Percentiles rank a stretch among this genome's conserved stretches.
phyloP scores from a whole-genome alignment of 1,284 basidiomycete genomes.

The Rhodotorula glutinis region DNA sequence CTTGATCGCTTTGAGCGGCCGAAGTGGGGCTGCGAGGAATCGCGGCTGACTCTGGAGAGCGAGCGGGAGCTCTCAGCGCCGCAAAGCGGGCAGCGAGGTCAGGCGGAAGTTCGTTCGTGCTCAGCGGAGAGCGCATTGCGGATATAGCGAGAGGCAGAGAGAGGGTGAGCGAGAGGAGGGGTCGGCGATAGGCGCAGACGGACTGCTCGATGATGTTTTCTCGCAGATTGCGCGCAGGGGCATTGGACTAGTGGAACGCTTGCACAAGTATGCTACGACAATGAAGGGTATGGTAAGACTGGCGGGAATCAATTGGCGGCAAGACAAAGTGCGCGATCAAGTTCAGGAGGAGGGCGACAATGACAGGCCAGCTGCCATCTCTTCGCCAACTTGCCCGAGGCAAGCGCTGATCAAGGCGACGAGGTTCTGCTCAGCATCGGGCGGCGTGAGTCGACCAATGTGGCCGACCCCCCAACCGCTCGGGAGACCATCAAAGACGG shows the following conservation, averaged over 20 bases:
- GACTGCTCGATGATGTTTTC: not conserved
- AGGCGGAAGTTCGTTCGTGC: not conserved
- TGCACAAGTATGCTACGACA: not conserved
- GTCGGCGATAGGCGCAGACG: no score
- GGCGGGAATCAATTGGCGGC: not conserved
- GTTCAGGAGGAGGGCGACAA: not conserved
- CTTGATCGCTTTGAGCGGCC: not conserved
- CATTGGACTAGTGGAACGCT: not conserved
- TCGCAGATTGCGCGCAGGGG: no score
- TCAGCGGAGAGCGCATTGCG: not conserved
- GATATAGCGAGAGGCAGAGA: not conserved
- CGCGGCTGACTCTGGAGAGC: not conserved
- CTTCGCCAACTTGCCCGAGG: conserved; percentile 17
- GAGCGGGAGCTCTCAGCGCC: conserved; percentile 1
- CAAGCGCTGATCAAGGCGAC: conserved; percentile 11
- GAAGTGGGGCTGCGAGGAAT: not conserved
- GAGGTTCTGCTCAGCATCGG: conserved; percentile 6
- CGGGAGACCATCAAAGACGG: conserved; percentile 17
- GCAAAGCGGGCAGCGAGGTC: conserved; percentile 13
- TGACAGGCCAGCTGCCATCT: conserved; percentile 17
- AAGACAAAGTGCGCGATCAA: not conserved
- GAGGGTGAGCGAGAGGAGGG: no score
- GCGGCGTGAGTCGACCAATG: not conserved
- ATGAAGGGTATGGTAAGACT: not conserved
- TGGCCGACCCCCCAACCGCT: conserved; percentile 8